Evolutionary conservation across 1,139 yeast genomes (phyloP).

Genomic region (Hemisphaericaspora lyxosophila): DNA sequence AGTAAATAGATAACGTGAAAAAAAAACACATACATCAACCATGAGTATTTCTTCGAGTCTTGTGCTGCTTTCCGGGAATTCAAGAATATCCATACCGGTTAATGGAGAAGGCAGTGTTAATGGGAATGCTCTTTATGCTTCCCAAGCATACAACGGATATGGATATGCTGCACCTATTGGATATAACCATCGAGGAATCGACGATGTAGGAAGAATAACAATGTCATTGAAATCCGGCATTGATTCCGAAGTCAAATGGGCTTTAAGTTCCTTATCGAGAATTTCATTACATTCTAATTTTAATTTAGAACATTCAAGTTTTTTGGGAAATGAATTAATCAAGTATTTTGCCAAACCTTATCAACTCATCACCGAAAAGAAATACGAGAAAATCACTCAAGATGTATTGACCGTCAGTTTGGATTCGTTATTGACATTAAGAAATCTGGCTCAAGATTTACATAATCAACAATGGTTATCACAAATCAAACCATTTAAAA

Average conservation of each 20-base stretch:
- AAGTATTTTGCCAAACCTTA: slow-evolving; percentile 39
- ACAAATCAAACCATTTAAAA: slow-evolving; percentile 49
- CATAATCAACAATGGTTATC: slow-evolving; percentile 81
- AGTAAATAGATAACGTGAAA: too few species aligned
- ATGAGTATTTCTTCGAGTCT: slow-evolving; percentile 16
- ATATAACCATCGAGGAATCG: slow-evolving; percentile 54
- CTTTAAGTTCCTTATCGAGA: slow-evolving; percentile 58
- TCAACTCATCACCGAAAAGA: slow-evolving; percentile 26
- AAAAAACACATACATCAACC: slow-evolving; percentile 4
- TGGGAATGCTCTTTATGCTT: background rate
- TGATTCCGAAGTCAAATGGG: slow-evolving; percentile 64
- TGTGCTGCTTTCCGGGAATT: slow-evolving; percentile 23
- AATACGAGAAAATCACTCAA: slow-evolving; percentile 24
- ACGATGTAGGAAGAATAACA: slow-evolving; percentile 56
- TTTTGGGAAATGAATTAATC: slow-evolving; percentile 52
- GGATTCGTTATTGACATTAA: slow-evolving; percentile 66
- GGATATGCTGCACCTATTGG: slow-evolving; percentile 32
- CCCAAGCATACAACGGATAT: slow-evolving; percentile 13
- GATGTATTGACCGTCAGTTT: slow-evolving; percentile 45
- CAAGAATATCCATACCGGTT: slow-evolving; percentile 17
- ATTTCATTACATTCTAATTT: slow-evolving; percentile 54
- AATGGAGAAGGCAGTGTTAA: slow-evolving; percentile 13
- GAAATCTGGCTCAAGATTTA: slow-evolving; percentile 82
- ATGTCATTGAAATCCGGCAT: slow-evolving; percentile 66
- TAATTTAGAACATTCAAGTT: slow-evolving; percentile 48